These are phyloP conservation scores for Senecio squalidus DNA, from an alignment of 140 eudicot species.

Conservation along the genomic window DNA sequence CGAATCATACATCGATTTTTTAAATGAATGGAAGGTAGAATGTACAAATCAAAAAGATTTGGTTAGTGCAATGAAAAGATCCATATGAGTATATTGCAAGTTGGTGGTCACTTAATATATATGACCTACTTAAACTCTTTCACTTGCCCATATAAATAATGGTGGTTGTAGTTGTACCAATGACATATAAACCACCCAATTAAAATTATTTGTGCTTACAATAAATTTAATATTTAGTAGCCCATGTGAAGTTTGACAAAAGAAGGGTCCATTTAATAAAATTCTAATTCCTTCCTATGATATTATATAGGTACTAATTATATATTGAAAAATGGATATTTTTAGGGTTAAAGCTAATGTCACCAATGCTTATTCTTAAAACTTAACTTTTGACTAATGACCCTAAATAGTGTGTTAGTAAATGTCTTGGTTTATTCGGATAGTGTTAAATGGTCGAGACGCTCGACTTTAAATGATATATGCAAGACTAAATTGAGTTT, in stretches of 20 bases:
- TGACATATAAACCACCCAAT: conserved; percentile 18
- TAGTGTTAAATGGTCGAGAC: too few species aligned
- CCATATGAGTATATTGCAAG: conserved; percentile 20
- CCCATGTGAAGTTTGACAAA: conserved; percentile 40
- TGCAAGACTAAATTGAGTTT: too few species aligned
- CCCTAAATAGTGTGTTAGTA: too few species aligned
- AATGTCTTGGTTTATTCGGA: too few species aligned
- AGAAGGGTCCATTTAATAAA: conserved; percentile 28
- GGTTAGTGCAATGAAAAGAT: conserved; percentile 24
- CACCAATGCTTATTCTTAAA: too few species aligned
- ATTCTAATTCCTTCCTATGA: conserved; percentile 15
- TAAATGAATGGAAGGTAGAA: conserved; percentile 20
- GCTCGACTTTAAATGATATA: too few species aligned
- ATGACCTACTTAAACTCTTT: conserved; percentile 35
- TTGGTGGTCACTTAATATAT: conserved; percentile 29
- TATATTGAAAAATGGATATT: too few species aligned
- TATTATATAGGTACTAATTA: too few species aligned
- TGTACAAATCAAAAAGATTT: conserved; percentile 23
- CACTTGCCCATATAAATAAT: conserved; percentile 29
- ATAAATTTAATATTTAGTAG: conserved; percentile 16
- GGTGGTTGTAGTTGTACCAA: conserved; percentile 35
- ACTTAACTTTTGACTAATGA: too few species aligned
- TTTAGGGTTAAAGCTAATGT: too few species aligned
- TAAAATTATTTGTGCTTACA: conserved; percentile 18
- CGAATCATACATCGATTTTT: too few species aligned